Evolutionary conservation across 2,329 filamentous ascomycete species (phyloP).

Genomic region (Colletotrichum agaves): DNA sequence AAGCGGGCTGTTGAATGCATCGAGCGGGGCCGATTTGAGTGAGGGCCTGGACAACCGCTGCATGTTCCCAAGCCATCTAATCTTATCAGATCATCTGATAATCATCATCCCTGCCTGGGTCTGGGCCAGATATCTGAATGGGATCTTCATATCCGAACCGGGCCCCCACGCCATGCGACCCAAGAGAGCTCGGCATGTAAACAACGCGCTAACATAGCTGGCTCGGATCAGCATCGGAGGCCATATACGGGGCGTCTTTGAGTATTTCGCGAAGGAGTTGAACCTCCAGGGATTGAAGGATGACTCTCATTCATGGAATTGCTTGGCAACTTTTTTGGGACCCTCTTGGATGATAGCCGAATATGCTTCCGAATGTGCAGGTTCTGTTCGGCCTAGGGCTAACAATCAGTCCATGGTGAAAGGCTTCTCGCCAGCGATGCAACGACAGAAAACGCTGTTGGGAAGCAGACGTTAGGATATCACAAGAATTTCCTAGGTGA

Average conservation of each 20-base stretch:
- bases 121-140: slow-evolving; percentile 12
- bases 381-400: too few species aligned
- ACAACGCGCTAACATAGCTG: background rate
- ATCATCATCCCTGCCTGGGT: slow-evolving; percentile 25
- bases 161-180: slow-evolving; percentile 2
- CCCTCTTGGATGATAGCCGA: background rate
- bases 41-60: background rate
- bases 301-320: background rate
- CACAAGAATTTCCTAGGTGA: slow-evolving; percentile 25
- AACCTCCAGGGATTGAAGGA: too few species aligned
- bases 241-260: background rate
- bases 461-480: slow-evolving; percentile 37
- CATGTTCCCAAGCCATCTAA: slow-evolving; percentile 11
- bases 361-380: too few species aligned
- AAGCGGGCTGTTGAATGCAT: slow-evolving; percentile 18
- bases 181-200: slow-evolving; percentile 13
- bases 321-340: too few species aligned
- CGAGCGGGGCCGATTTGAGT: slow-evolving; percentile 18
- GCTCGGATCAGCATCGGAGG: background rate
- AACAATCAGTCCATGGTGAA: slow-evolving; percentile 21
- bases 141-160: slow-evolving; percentile 19
- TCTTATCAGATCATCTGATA: slow-evolving; percentile 44
- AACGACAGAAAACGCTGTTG: slow-evolving; percentile 13
- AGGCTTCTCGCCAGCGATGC: slow-evolving; percentile 23
- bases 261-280: background rate